These are phyloP conservation scores for Dillenia turbinata DNA, from an alignment of 164 flowering plant genomes.

Conservation along the genomic window DNA sequence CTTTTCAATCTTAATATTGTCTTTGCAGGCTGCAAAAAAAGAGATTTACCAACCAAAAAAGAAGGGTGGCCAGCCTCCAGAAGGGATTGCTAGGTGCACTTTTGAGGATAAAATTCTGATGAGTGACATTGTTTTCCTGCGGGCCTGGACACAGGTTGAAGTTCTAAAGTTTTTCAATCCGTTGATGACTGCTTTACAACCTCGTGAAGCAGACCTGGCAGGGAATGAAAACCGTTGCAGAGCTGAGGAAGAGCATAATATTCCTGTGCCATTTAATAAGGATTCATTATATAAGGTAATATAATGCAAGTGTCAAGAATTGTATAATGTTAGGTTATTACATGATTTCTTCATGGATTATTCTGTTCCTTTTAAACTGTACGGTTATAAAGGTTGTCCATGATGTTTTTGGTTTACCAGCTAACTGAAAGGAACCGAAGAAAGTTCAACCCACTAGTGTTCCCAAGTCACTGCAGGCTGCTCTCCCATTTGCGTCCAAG, in stretches of 20 bases:
- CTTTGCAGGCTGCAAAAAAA: constrained; percentile 78
- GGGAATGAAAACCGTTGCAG: constrained; percentile 90
- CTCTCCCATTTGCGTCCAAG: constrained; percentile 84
- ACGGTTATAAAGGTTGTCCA: background rate
- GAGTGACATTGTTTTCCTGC: constrained; percentile 90
- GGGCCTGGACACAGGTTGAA: constrained; percentile 86
- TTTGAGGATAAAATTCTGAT: constrained; percentile 90
- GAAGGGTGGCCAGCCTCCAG: constrained; percentile 57
- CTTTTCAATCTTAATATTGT: constrained; percentile 3
- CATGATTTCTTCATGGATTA: background rate
- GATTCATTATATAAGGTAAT: constrained; percentile 88
- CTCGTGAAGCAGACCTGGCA: constrained; percentile 72
- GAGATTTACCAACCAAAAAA: constrained; percentile 58
- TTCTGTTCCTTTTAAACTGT: background rate
- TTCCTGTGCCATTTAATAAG: constrained; percentile 78
- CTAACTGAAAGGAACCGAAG: constrained; percentile 74
- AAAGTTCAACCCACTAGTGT: constrained; percentile 87
- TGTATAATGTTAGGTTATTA: background rate
- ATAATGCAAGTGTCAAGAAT: background rate
- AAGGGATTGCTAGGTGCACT: constrained; percentile 96
- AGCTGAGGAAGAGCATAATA: constrained; percentile 65
- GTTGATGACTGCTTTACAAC: constrained; percentile 81
- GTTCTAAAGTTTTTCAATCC: constrained; percentile 79
- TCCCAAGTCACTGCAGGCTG: constrained; percentile 63
- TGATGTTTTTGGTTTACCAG: constrained; percentile 25